Evolutionary conservation across 2,329 filamentous ascomycete genomes (phyloP).

Genomic region (Akanthomyces uredinophilus): DNA sequence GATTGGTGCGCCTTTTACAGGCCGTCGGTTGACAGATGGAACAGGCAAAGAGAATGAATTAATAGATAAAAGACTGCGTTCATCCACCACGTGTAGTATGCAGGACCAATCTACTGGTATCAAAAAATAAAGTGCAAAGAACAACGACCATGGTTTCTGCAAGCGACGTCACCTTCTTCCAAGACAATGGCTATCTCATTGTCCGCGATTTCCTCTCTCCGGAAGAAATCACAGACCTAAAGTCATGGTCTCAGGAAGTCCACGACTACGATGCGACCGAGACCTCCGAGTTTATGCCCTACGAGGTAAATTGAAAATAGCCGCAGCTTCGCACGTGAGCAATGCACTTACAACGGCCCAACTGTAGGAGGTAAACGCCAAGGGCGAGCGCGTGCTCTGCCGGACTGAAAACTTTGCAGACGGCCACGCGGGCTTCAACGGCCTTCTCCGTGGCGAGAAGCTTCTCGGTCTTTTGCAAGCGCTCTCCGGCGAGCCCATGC

Average conservation of each 20-base stretch:
- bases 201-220: constrained; percentile 17
- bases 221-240: constrained; percentile 12
- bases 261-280: constrained; percentile 17
- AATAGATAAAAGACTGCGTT: neutral
- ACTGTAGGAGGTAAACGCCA: constrained; percentile 17
- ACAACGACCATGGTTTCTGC: constrained; percentile 12
- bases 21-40: neutral
- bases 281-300: constrained; percentile 17
- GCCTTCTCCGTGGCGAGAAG: constrained; percentile 16
- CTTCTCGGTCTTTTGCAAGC: constrained; percentile 15
- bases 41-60: neutral
- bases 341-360: neutral
- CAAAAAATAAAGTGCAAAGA: neutral
- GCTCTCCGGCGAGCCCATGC: constrained; percentile 18
- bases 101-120: neutral
- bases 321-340: no score
- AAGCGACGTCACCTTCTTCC: constrained; percentile 15
- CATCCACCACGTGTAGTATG: neutral
- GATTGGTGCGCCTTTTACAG: neutral
- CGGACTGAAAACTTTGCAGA: constrained; percentile 20
- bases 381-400: constrained; percentile 18
- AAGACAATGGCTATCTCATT: constrained; percentile 18
- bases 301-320: constrained; percentile 1
- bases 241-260: constrained; percentile 19
- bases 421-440: constrained; percentile 17